These are phyloP conservation scores for Hypsizygus marmoreus DNA, from an alignment of 768 basidiomycete species.

Conservation along the genomic window DNA sequence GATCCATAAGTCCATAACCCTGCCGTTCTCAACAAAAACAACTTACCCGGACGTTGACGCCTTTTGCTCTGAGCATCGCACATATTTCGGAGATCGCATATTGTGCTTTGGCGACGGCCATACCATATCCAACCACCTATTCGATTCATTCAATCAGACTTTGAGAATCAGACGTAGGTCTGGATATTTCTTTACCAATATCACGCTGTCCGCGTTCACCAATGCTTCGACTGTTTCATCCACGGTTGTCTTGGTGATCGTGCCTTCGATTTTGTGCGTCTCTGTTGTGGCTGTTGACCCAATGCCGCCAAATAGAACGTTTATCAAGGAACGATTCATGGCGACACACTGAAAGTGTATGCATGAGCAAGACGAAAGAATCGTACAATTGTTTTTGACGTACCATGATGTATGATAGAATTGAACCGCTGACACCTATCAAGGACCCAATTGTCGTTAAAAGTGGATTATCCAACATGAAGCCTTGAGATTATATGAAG, in stretches of 20 bases:
- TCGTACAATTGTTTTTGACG: conserved; percentile 20
- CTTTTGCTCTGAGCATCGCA: conserved; percentile 68
- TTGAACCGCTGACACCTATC: conserved; percentile 89
- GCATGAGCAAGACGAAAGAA: not conserved
- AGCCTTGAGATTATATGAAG: conserved; percentile 43
- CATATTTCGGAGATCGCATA: conserved; percentile 79
- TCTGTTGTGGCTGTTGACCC: conserved; percentile 54
- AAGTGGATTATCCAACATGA: conserved; percentile 88
- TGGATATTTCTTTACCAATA: conserved; percentile 56
- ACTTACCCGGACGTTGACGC: conserved; percentile 68
- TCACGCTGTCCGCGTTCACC: conserved; percentile 79
- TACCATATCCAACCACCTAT: conserved; percentile 84
- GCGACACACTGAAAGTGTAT: conserved; percentile 68
- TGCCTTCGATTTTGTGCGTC: conserved; percentile 78
- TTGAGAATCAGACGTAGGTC: not conserved
- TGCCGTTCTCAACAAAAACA: not conserved
- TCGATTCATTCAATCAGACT: conserved; percentile 10
- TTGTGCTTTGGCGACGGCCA: conserved; percentile 92
- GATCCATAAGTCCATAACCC: not conserved
- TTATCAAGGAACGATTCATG: conserved; percentile 86
- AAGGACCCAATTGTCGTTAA: conserved; percentile 83
- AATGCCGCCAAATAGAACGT: conserved; percentile 90
- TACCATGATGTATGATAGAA: conserved; percentile 92
- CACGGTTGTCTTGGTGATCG: conserved; percentile 73
- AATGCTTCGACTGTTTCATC: conserved; percentile 84